Percentiles rank a stretch among this genome's conserved stretches.
These are phyloP conservation scores for Aegilops bicornis DNA, from an alignment of 176 grass and related monocot genomes.

Conservation along the genomic window DNA sequence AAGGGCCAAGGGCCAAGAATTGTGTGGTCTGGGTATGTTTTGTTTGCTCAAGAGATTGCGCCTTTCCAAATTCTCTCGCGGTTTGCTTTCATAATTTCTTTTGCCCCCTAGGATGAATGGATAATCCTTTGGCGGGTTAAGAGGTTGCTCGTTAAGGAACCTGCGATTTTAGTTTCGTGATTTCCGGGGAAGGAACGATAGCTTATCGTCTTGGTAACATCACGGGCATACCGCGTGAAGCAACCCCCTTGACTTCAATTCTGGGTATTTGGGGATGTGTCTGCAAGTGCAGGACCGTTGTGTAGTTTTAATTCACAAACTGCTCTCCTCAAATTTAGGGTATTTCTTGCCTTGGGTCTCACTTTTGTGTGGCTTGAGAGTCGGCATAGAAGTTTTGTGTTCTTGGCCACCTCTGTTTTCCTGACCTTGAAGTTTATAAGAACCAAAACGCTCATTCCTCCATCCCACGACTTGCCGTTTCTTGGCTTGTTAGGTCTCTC, in stretches of 20 bases:
- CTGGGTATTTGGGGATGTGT: neutral
- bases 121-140: too few relatives aligned
- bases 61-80: neutral
- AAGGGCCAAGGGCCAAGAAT: neutral
- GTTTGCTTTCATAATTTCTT: neutral
- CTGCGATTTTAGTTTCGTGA: neutral
- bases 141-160: neutral
- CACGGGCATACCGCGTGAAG: neutral
- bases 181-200: neutral
- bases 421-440: neutral
- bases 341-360: neutral
- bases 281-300: neutral
- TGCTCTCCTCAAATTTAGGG: neutral
- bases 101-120: too few relatives aligned
- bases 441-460: neutral
- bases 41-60: neutral
- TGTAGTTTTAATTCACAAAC: neutral
- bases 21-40: neutral
- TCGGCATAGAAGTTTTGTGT: neutral
- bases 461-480: neutral
- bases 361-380: neutral
- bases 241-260: neutral
- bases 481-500: slow-evolving; percentile 4
- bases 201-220: neutral
- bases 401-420: neutral